Evolutionary conservation across 352 stramenopile species (phyloP), one percentile per base, ranked within the genome.

Genomic region (Phytopythium chamaehyphon): DNA sequence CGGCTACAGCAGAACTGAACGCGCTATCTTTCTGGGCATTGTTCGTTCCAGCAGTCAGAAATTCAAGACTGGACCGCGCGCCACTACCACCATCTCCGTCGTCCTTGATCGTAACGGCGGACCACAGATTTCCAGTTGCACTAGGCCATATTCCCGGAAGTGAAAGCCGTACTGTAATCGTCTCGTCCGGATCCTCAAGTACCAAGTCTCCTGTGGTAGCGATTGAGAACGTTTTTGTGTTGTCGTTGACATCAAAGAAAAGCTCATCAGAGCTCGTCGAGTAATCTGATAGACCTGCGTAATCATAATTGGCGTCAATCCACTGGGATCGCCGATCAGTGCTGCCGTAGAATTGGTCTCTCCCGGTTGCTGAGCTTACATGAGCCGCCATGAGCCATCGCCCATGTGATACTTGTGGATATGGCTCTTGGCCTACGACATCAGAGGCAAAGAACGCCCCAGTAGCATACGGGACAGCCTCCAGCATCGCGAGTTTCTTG

Each of bases 61-160:
- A 62, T 21, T 83, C 66, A 2, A 92, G 52, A 35, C 83, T 90
- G 8, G 75, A 79, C 2, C 77, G 68, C 11, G 80, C 80, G 3
- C 86, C 86, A 24, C 76, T 94, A 12, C 87, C 80, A 21, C 93
- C 92, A 50, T 98, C 93, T 7, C 83, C 83, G 51, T 98, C 90
- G 67, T 98, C 94, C 10, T 69, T 66, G 38, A 98, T 97, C 0
- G 66, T 84, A n/a, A 98, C 59, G 9, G 72, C 78, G 4, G 88
- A 79, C 66, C 88, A 97, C 3, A 98, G 73, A 37, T 82, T 61
- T 12, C 94, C 94, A 6, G 85, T 76, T 7, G 79, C 81, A 26
- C 76, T 97, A 6, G 95, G 86, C 80, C 95, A 98, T 47, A 98
- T 88, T 33, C 95, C 93, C 35, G 89, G 88, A 4, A 98, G 57